Conservation (phyloP, 2,329 filamentous ascomycete genomes). For the Metarhizium album region DNA sequence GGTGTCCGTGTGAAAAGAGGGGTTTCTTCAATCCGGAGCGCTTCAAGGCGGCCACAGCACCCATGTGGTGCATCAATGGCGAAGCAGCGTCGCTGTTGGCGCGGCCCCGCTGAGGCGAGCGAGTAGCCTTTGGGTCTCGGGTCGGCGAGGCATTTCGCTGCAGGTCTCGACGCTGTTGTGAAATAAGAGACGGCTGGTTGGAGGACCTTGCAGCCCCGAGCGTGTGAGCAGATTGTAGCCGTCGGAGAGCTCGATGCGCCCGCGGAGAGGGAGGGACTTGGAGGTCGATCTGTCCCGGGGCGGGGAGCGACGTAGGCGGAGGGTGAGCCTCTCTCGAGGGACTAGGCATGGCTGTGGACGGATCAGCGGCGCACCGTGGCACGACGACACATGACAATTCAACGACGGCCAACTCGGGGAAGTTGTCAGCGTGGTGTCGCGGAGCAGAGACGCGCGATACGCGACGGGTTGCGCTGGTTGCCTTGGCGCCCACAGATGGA, state of each 20-base stretch:
- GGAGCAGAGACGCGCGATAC: not conserved
- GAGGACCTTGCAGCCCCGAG: constrained; percentile 43
- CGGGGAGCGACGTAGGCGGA: constrained; percentile 1
- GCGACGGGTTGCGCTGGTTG: no score
- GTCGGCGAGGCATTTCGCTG: constrained; percentile 26
- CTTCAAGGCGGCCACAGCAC: constrained; percentile 24
- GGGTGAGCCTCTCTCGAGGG: constrained; percentile 5
- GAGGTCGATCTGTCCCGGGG: constrained; percentile 28
- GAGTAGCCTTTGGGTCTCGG: constrained; percentile 15
- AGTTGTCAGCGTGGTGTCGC: not conserved
- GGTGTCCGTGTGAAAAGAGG: constrained; percentile 39
- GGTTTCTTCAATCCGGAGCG: constrained; percentile 31
- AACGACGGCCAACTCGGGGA: not conserved
- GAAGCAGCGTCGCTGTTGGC: constrained; percentile 62
- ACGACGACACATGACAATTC: not conserved
- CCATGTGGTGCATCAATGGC: constrained; percentile 26
- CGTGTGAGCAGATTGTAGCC: constrained; percentile 66
- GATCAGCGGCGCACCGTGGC: not conserved
- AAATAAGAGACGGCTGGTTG: constrained; percentile 44
- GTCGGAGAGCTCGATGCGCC: constrained; percentile 57
- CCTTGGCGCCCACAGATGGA: no score
- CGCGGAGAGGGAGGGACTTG: constrained; percentile 50
- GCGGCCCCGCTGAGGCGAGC: constrained; percentile 46
- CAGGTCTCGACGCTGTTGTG: constrained; percentile 48
- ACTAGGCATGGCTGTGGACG: constrained; percentile 8